Percentiles rank a stretch among this genome's conserved stretches.
These are phyloP conservation scores for Quercus parvula DNA, from an alignment of 306 rosid genomes.

Conservation along the genomic window DNA sequence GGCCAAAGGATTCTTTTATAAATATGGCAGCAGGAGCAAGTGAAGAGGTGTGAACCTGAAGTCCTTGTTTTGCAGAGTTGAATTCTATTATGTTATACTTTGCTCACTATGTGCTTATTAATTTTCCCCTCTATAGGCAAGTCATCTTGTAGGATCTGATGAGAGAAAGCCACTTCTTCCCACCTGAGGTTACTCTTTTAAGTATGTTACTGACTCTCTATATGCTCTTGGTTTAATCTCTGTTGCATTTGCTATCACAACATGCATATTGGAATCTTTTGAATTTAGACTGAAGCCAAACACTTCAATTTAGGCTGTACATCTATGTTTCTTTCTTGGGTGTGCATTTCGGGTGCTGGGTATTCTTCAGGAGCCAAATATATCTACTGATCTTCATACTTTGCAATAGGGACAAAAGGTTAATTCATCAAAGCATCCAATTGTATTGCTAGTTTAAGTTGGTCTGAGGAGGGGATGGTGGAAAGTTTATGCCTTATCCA, in stretches of 20 bases:
- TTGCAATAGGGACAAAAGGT: neutral
- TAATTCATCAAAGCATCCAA: conserved; percentile 3
- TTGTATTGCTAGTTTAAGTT: neutral
- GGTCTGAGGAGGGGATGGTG: neutral
- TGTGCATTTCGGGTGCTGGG: neutral
- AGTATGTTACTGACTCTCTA: conserved; percentile 27
- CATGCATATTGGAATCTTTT: neutral
- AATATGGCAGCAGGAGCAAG: conserved; percentile 95
- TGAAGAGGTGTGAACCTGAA: conserved; percentile 66
- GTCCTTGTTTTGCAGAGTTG: conserved; percentile 10
- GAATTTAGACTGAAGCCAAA: neutral
- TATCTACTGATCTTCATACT: neutral
- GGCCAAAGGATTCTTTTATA: conserved; percentile 82
- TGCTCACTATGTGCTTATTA: neutral
- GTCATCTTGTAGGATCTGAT: conserved; percentile 65
- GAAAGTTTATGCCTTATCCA: neutral
- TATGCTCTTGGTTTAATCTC: neutral
- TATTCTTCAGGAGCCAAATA: neutral
- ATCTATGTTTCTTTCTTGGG: neutral
- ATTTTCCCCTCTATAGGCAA: conserved; percentile 53
- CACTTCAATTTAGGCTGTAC: neutral
- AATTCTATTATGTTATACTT: neutral
- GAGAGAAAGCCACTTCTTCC: conserved; percentile 98
- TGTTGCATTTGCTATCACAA: neutral
- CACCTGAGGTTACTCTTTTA: conserved; percentile 36